Conservation (phyloP, 2,329 filamentous ascomycete species). For the Ceratocystis albifundus region DNA sequence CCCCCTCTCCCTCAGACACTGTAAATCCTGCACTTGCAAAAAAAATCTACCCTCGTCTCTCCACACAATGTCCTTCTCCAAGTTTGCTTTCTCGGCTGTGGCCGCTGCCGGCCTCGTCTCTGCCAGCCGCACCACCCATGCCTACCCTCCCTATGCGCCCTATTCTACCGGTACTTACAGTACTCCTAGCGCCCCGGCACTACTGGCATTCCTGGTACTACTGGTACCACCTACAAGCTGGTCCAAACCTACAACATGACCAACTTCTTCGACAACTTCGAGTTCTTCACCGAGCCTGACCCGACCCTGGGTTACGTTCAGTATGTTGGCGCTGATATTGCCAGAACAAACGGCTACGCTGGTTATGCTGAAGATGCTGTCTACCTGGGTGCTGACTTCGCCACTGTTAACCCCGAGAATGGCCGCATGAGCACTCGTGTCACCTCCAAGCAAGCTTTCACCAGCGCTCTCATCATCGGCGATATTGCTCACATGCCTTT, state of each 20-base stretch:
- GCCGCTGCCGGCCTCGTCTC: conserved; percentile 10
- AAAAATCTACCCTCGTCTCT: too few species aligned
- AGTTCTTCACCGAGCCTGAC: conserved; percentile 48
- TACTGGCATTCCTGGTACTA: background rate
- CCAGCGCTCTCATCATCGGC: conserved; percentile 56
- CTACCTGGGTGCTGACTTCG: conserved; percentile 59
- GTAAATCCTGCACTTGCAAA: too few species aligned
- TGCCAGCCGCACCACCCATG: background rate
- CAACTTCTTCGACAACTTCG: conserved; percentile 47
- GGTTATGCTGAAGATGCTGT: conserved; percentile 44
- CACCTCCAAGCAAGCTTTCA: conserved; percentile 54
- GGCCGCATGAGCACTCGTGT: conserved; percentile 63
- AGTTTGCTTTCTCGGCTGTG: conserved; percentile 14
- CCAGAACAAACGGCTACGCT: conserved; percentile 47
- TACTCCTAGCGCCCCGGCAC: background rate
- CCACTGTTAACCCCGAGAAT: conserved; percentile 40
- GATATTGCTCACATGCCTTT: conserved; percentile 70
- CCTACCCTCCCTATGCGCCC: background rate
- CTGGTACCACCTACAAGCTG: conserved; percentile 33
- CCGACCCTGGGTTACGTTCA: conserved; percentile 65
- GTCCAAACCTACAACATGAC: conserved; percentile 38
- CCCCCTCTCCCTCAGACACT: background rate
- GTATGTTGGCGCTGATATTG: conserved; percentile 49
- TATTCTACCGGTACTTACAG: background rate
- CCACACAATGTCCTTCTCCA: conserved; percentile 18